Evolutionary conservation across 2,329 filamentous ascomycete genomes (phyloP).

Genomic region (Botryotinia narcissicola): DNA sequence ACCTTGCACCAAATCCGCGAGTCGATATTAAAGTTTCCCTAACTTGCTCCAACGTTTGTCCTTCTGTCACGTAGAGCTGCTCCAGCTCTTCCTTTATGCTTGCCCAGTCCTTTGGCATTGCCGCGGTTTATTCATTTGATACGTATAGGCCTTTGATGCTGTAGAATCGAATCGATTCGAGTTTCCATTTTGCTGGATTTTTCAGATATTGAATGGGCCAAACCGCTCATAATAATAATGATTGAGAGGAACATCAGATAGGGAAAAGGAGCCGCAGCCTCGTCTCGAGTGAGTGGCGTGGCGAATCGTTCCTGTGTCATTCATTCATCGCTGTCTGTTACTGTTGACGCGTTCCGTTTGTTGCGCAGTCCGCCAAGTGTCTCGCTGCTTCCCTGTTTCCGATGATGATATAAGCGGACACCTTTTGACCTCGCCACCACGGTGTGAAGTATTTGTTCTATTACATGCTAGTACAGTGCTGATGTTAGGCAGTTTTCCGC

Average conservation of each 20-base stretch:
- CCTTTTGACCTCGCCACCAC: slow-evolving; percentile 1
- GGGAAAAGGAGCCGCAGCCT: background rate
- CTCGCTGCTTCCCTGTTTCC: background rate
- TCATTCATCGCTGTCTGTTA: background rate
- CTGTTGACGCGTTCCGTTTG: slow-evolving; percentile 9
- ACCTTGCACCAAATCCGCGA: slow-evolving; percentile 28
- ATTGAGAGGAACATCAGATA: background rate
- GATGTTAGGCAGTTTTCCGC: background rate
- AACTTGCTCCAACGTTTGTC: slow-evolving; percentile 24
- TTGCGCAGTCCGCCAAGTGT: slow-evolving; percentile 15
- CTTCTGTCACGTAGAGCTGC: slow-evolving; percentile 25
- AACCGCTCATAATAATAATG: background rate
- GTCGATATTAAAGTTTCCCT: slow-evolving; percentile 21
- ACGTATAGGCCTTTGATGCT: background rate
- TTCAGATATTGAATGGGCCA: background rate
- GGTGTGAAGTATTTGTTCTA: background rate
- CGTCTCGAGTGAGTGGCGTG: slow-evolving; percentile 12
- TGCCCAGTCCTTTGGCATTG: slow-evolving; percentile 29
- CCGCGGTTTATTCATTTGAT: slow-evolving; percentile 11
- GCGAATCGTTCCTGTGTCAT: background rate
- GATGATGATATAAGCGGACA: slow-evolving; percentile 11
- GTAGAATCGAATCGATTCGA: background rate
- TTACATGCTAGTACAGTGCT: background rate
- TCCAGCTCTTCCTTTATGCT: slow-evolving; percentile 25
- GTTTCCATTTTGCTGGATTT: slow-evolving; percentile 7